phyloP scores from a whole-genome alignment of 768 basidiomycete species.

The Rickenella mellea region DNA sequence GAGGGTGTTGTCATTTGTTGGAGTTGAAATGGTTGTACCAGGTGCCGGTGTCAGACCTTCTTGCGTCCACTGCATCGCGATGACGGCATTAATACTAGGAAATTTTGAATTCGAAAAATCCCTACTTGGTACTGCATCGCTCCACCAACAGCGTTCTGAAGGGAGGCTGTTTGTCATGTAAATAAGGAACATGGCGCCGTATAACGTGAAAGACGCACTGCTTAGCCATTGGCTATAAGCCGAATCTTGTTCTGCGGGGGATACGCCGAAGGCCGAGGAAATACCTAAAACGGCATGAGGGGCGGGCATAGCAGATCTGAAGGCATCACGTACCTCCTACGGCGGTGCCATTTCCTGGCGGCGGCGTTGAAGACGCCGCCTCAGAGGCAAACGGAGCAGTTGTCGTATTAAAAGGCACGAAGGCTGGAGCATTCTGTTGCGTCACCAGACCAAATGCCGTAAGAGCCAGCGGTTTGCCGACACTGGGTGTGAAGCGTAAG shows the following conservation, averaged over 20 bases:
- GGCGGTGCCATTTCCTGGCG: not conserved
- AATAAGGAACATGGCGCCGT: not conserved
- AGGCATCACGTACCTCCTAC: not conserved
- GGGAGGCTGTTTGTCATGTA: conserved; percentile 27
- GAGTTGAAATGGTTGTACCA: conserved; percentile 36
- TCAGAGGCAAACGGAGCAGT: conserved; percentile 28
- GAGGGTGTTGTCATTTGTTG: conserved; percentile 12
- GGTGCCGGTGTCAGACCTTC: conserved; percentile 31
- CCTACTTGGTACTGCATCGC: conserved; percentile 22
- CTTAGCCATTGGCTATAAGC: conserved; percentile 47
- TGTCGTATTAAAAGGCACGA: conserved; percentile 54
- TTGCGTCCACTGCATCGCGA: conserved; percentile 42
- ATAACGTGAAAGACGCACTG: conserved; percentile 22
- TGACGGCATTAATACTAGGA: not conserved
- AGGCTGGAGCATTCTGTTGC: conserved; percentile 37
- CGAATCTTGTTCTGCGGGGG: conserved; percentile 39
- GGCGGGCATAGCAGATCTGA: not conserved
- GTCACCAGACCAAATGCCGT: conserved; percentile 59
- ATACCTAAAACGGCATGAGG: conserved; percentile 5
- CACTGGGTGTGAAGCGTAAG: conserved; percentile 3
- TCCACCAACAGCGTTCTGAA: conserved; percentile 15
- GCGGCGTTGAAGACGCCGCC: not conserved
- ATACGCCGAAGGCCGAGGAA: conserved; percentile 36
- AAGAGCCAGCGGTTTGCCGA: conserved; percentile 44
- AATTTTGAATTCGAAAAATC: conserved; percentile 8